These are phyloP conservation scores for Penicillium sp. DNA, from an alignment of 2,329 filamentous ascomycete genomes.

Conservation along the genomic window DNA sequence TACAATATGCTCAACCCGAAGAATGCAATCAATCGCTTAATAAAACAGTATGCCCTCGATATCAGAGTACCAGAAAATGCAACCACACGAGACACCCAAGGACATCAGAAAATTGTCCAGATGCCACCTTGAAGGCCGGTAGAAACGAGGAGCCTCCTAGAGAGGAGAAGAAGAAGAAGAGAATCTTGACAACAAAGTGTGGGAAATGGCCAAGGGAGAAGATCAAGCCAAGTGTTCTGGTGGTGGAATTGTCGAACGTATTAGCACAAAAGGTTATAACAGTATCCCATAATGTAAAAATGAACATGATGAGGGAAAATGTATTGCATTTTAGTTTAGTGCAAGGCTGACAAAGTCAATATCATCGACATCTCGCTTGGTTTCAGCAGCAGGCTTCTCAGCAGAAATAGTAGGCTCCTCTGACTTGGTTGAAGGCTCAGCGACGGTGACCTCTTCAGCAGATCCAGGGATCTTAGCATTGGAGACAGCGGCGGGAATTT, in stretches of 20 bases:
- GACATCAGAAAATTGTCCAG: background rate
- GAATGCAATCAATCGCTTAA: constrained; percentile 22
- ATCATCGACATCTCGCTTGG: constrained; percentile 21
- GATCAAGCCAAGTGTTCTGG: background rate
- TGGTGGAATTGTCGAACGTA: constrained; percentile 10
- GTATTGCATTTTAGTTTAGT: constrained; percentile 17
- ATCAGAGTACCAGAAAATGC: constrained; percentile 8
- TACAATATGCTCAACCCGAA: constrained; percentile 21
- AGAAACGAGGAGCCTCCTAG: background rate
- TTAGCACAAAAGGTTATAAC: constrained; percentile 16
- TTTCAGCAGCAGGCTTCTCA: constrained; percentile 8
- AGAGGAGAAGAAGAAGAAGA: background rate
- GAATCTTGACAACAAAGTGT: background rate
- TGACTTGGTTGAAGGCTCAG: constrained; percentile 2
- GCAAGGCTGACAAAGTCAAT: constrained; percentile 27
- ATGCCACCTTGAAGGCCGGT: background rate
- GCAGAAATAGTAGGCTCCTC: constrained; percentile 2
- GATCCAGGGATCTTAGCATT: constrained; percentile 51
- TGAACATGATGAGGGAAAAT: background rate
- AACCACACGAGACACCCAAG: background rate
- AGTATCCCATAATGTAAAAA: constrained; percentile 6
- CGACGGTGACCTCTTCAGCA: constrained; percentile 21
- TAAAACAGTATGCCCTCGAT: constrained; percentile 17
- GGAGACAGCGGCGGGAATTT: background rate
- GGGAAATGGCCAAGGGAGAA: background rate